phyloP scores from a whole-genome alignment of 1,284 basidiomycete species.

The Tremellales sp. region DNA sequence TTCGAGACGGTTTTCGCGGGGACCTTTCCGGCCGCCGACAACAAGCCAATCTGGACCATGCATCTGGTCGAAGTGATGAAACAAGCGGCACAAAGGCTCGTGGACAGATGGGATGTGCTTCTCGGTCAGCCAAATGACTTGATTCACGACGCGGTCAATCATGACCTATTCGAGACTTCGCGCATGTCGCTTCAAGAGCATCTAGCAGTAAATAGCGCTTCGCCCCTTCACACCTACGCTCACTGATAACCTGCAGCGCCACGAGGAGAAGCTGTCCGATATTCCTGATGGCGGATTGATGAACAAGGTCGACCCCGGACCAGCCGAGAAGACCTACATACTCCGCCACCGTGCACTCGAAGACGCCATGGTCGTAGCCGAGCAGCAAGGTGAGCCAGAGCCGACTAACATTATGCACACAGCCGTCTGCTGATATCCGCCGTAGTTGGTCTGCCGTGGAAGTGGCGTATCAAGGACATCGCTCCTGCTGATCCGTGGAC shows the following conservation, averaged over 20 bases:
- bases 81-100: slow-evolving; percentile 1
- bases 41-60: slow-evolving; percentile 8
- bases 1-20: background rate
- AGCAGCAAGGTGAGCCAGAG: slow-evolving; percentile 30
- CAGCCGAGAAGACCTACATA: slow-evolving; percentile 5
- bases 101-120: background rate
- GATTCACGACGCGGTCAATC: slow-evolving; percentile 7
- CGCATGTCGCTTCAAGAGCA: slow-evolving; percentile 26
- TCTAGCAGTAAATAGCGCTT: slow-evolving; percentile 19
- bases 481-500: slow-evolving; percentile 29
- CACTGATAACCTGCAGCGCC: background rate
- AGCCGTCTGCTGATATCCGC: background rate
- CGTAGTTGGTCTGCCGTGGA: slow-evolving; percentile 34
- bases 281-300: background rate
- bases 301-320: slow-evolving; percentile 1
- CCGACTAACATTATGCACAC: background rate
- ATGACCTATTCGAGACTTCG: slow-evolving; percentile 26
- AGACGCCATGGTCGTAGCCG: slow-evolving; percentile 33
- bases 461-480: slow-evolving; percentile 34
- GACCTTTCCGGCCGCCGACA: slow-evolving; percentile 1
- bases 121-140: background rate
- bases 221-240: background rate
- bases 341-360: slow-evolving; percentile 27
- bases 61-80: slow-evolving; percentile 4
- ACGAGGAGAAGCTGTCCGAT: background rate